These are phyloP conservation scores for Guyanaporus albipodus DNA, from an alignment of 768 basidiomycete genomes.

Conservation along the genomic window DNA sequence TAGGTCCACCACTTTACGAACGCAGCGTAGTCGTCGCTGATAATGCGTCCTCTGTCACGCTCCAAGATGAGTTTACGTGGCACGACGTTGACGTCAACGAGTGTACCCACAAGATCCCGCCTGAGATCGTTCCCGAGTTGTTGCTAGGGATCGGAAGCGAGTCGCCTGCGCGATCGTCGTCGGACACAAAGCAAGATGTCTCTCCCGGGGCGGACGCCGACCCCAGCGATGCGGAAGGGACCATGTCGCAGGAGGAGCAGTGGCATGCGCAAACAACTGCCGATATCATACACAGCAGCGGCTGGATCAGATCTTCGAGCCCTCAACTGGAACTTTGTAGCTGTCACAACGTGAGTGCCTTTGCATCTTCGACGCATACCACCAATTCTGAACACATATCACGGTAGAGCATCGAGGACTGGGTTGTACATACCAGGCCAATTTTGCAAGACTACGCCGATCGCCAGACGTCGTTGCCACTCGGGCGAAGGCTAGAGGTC, in stretches of 20 bases:
- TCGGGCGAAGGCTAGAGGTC: conserved; percentile 24
- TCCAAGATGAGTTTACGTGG: conserved; percentile 9
- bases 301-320: neutral
- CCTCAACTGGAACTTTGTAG: neutral
- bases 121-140: conserved; percentile 12
- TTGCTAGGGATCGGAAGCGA: conserved; percentile 8
- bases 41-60: conserved; percentile 12
- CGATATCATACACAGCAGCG: neutral
- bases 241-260: conserved; percentile 15
- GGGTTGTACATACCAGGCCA: conserved; percentile 22
- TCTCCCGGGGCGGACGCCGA: neutral
- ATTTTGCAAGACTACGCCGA: conserved; percentile 27
- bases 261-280: conserved; percentile 1
- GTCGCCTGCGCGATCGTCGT: neutral
- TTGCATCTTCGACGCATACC: neutral
- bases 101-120: conserved; percentile 9
- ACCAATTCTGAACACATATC: neutral
- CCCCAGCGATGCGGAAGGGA: neutral
- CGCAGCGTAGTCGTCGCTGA: no score
- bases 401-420: conserved; percentile 17
- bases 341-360: conserved; percentile 4
- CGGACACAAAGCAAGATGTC: neutral
- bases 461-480: conserved; percentile 23
- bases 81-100: neutral
- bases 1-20: no score